Evolutionary conservation across 257 asterid species (phyloP).

Genomic region (Plantago ovata): DNA sequence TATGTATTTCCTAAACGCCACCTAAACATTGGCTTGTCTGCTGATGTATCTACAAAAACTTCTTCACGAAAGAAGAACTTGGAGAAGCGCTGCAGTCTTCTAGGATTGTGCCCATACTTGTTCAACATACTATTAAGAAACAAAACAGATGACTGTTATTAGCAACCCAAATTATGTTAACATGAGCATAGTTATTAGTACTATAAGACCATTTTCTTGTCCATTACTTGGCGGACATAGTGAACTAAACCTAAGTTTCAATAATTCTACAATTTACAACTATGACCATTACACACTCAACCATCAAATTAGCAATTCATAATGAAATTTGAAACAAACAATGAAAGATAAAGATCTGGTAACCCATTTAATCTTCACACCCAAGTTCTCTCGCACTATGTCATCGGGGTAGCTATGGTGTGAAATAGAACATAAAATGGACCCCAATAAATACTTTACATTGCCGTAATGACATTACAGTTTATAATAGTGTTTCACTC

Average conservation of each 20-base stretch:
- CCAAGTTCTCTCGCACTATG: too few species aligned
- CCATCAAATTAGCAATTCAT: neutral
- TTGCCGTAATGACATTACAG: neutral
- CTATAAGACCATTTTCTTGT: too few species aligned
- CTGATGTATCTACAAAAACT: constrained; percentile 61
- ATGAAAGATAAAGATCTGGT: neutral
- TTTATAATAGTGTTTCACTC: neutral
- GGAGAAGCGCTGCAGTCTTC: constrained; percentile 37
- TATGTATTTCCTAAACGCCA: constrained; percentile 62
- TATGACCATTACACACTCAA: too few species aligned
- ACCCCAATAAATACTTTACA: neutral
- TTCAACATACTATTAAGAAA: constrained; percentile 48
- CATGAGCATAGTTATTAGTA: too few species aligned
- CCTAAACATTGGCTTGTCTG: constrained; percentile 45
- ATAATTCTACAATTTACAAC: too few species aligned
- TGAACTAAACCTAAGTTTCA: too few species aligned
- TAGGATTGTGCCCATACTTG: constrained; percentile 35
- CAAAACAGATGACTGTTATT: neutral
- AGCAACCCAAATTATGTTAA: neutral
- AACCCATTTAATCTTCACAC: neutral
- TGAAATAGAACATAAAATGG: neutral
- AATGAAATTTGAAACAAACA: neutral
- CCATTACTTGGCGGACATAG: too few species aligned
- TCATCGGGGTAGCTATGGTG: neutral
- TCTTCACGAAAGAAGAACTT: constrained; percentile 63